Evolutionary conservation across 1,284 basidiomycete genomes (phyloP).

Genomic region (Sanghuangporus weigelae): DNA sequence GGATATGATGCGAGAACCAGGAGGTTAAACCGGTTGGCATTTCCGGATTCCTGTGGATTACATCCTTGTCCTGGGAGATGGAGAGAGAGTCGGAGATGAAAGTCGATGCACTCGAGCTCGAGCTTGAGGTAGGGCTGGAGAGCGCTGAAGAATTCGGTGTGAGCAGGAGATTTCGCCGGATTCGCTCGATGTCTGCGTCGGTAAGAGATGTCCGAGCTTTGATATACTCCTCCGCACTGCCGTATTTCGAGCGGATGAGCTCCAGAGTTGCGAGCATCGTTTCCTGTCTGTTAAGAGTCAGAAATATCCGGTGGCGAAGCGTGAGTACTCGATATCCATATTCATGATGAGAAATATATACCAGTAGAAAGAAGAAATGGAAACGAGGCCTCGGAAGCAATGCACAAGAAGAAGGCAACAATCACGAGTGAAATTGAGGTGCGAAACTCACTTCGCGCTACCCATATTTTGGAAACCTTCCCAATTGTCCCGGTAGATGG

Average conservation of each 20-base stretch:
- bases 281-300: conserved; percentile 27
- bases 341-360: neutral
- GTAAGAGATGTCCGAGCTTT: conserved; percentile 28
- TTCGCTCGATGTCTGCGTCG: conserved; percentile 29
- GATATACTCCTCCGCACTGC: conserved; percentile 32
- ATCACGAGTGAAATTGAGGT: neutral
- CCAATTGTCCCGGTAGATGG: conserved; percentile 34
- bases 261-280: conserved; percentile 32
- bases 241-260: conserved; percentile 32
- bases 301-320: neutral
- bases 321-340: neutral
- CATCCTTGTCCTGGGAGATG: neutral
- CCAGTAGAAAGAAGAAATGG: neutral
- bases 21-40: neutral
- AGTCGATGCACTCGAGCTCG: neutral
- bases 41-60: neutral
- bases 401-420: neutral
- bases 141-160: neutral
- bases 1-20: neutral
- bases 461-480: conserved; percentile 34
- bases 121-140: neutral
- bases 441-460: conserved; percentile 29
- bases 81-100: neutral
- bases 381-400: neutral
- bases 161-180: conserved; percentile 25